phyloP scores from a whole-genome alignment of 805 yeast genomes.

The Ogataea siamensis region DNA sequence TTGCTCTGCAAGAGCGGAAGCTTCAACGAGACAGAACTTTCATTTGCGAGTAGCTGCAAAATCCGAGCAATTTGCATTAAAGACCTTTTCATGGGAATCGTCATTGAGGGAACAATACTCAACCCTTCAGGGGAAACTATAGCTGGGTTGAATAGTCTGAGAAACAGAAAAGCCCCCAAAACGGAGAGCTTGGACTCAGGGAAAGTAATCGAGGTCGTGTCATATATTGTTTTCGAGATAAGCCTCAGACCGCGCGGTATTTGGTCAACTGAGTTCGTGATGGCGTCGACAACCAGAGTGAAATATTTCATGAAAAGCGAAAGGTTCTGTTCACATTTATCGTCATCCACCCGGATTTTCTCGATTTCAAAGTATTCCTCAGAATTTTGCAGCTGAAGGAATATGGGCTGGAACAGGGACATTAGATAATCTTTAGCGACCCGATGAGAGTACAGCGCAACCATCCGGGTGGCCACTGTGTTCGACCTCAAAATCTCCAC shows the following conservation, averaged over 20 bases:
- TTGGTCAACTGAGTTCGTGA: slow-evolving; percentile 49
- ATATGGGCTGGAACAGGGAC: slow-evolving; percentile 51
- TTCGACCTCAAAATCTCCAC: slow-evolving; percentile 78
- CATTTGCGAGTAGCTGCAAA: slow-evolving; percentile 84
- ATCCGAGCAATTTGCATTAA: slow-evolving; percentile 78
- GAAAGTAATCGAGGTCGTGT: slow-evolving; percentile 56
- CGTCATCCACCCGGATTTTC: slow-evolving; percentile 35
- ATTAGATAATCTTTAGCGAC: slow-evolving; percentile 61
- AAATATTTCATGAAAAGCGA: slow-evolving; percentile 55
- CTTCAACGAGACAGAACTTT: slow-evolving; percentile 61
- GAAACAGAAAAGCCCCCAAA: slow-evolving; percentile 82
- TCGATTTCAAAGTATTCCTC: slow-evolving; percentile 65
- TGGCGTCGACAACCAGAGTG: slow-evolving; percentile 53
- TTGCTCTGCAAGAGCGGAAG: slow-evolving; percentile 50
- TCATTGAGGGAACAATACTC: slow-evolving; percentile 20
- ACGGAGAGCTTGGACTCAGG: slow-evolving; percentile 67
- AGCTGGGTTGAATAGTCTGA: slow-evolving; percentile 83
- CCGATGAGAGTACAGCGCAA: slow-evolving; percentile 68
- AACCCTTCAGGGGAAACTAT: slow-evolving; percentile 79
- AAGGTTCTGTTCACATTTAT: slow-evolving; percentile 42
- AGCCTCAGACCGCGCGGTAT: slow-evolving; percentile 73
- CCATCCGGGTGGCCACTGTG: slow-evolving; percentile 74
- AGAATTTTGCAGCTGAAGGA: slow-evolving; percentile 48
- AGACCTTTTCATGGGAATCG: slow-evolving; percentile 48
- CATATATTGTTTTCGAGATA: slow-evolving; percentile 65